Evolutionary conservation across 805 yeast species (phyloP).

Genomic region (Starmerella potacharoeniae): DNA sequence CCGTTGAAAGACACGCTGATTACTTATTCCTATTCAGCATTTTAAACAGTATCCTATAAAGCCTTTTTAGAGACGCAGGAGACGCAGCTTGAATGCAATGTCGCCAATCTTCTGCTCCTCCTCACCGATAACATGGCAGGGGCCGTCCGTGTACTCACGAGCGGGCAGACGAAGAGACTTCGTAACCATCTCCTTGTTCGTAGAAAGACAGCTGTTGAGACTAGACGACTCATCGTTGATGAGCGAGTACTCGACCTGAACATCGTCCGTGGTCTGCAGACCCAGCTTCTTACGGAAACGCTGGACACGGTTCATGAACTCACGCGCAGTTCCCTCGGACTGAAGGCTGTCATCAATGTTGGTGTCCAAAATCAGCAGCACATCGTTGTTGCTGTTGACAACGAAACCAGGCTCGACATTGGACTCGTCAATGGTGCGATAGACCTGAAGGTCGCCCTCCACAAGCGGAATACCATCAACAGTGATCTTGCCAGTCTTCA

Average conservation of each 20-base stretch:
- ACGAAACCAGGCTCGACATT: slow-evolving; percentile 59
- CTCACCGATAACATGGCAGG: slow-evolving; percentile 55
- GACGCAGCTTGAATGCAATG: slow-evolving; percentile 63
- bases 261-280: slow-evolving; percentile 89
- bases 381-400: slow-evolving; percentile 78
- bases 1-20: no score
- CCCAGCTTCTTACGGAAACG: slow-evolving; percentile 95
- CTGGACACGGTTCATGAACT: slow-evolving; percentile 92
- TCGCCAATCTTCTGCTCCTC: slow-evolving; percentile 79
- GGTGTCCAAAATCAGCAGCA: slow-evolving; percentile 78
- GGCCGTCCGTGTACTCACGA: slow-evolving; percentile 35
- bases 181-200: slow-evolving; percentile 55
- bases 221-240: slow-evolving; percentile 41
- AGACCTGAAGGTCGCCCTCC: slow-evolving; percentile 78
- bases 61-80: slow-evolving; percentile 42
- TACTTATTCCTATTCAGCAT: no score
- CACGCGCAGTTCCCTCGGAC: slow-evolving; percentile 94
- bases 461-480: slow-evolving; percentile 86
- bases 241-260: slow-evolving; percentile 68
- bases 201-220: slow-evolving; percentile 47
- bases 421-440: slow-evolving; percentile 70
- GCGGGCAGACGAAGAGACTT: slow-evolving; percentile 67
- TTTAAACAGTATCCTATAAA: background rate
- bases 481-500: slow-evolving; percentile 58
- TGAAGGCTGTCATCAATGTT: slow-evolving; percentile 77